Evolutionary conservation across 805 yeast genomes (phyloP), one percentile per base, ranked within the genome.

Genomic region (Pichia thaimueangensis): DNA sequence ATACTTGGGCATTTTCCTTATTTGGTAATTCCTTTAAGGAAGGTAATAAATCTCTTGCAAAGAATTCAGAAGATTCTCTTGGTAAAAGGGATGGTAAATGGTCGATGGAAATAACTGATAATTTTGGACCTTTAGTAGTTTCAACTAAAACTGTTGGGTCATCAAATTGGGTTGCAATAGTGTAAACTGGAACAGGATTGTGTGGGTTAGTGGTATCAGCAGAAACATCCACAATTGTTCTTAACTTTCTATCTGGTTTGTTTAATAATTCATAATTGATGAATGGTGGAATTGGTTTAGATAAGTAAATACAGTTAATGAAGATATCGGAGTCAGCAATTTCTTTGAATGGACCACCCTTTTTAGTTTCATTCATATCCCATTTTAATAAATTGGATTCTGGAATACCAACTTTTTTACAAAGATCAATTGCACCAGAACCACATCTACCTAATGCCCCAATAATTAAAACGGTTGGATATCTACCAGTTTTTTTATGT

Each of bases 401-500:
- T 41, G 97, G 96, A 45, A 93, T 68, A 46, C 99, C 99, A 43
- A 74, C 82, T 67, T 83, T 83, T 48, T 71, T 74, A 66, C 86
- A 76, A 43, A 89, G 71, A 51, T 85, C 94, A 54, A 87, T 71
- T 27, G 99, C 97, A 62, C 99, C 99, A 11, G 95, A 80, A 42
- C 99, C 99, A 69, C 97, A 93, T 72, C 99, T 84, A 51, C 99
- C 99, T 47, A 89, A 74, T 22, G 98, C 98, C 60, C 99, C 99
- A 60, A 93, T 93, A 45, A 93, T 82, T 51, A 93, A 71, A 27
- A 83, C 86, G 28, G 72, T 82, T 51, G 97, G 98, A 55, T 69
- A 71, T 54, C 68, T 73, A 24, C 81, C 83, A 39, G 80, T 79
- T 53, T 74, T 72, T 24, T 69, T 70, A 44, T 67, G 62, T 20